Evolutionary conservation across 306 rosid species (phyloP), one percentile per base, ranked within the genome.

Genomic region (Malus fusca): DNA sequence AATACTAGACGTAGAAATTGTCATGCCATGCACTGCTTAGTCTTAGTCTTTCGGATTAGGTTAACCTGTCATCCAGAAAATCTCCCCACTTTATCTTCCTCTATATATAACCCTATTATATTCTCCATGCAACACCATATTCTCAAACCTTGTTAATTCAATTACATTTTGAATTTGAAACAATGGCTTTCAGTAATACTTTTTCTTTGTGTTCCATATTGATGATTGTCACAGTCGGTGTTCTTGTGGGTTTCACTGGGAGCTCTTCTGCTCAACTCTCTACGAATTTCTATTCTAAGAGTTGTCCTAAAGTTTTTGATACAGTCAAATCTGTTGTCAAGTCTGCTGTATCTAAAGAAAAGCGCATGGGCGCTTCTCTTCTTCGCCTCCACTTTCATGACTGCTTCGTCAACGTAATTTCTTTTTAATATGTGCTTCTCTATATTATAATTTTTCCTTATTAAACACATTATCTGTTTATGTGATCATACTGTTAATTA

Each of bases 341-440:
- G 26, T 69, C 87, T 10, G 97, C 97, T 1, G 66, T 93, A 3
- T 58, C 83, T 4, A 89, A 85, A 71, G 93, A 88, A 71, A 76
- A 28, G 11, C 98, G 98, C 51, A 84, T 86, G 11, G 98, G 95
- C 11, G 98, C 96, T 26, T 92, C 96, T 59, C 86, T 93, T 9
- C 85, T 93, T 62, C 98, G 98, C 64, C 96, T 93, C 31, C 80
- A 75, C 81, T 93, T 93, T 48, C 98, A 93, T 44, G 98, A 89
- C 53, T 93, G 98, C 84, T 93, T 93, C 25, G 90, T 91, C 78
- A 79, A 93, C 48, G 98, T 93, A 85, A 76, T 63, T 18, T 35
- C 30, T 52, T 68, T 23, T 9, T 15, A 2, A 56, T 56, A 15
- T 52, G 8, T 53, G n/a, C 9, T 22, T 12, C 23, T 46, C 13